Conservation (phyloP, 2,329 filamentous ascomycete species). For the Colletotrichum sansevieriae region DNA sequence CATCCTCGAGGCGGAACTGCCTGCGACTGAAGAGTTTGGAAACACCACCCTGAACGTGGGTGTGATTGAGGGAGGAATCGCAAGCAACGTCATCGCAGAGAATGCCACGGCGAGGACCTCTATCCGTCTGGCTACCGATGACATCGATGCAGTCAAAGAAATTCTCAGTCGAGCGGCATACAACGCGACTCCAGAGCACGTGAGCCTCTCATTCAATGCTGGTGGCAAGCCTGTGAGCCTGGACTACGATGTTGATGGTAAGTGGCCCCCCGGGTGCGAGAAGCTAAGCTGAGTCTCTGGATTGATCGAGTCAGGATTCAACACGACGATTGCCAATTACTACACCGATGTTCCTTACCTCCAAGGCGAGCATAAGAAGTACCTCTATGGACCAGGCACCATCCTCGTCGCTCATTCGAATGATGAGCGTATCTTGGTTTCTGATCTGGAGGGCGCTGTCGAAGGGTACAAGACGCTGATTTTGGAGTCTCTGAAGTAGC, state of each 20-base stretch:
- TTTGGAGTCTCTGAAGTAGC: constrained; percentile 59
- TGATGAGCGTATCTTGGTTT: constrained; percentile 81
- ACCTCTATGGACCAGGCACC: constrained; percentile 76
- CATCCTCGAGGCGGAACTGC: constrained; percentile 77
- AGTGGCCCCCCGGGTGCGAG: constrained; percentile 35
- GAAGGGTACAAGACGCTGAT: constrained; percentile 82
- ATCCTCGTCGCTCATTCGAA: constrained; percentile 92
- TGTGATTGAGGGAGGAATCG: constrained; percentile 82
- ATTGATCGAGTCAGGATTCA: constrained; percentile 70
- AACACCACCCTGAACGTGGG: constrained; percentile 93
- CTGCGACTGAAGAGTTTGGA: constrained; percentile 82
- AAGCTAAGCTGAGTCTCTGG: constrained; percentile 7
- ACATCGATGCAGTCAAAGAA: constrained; percentile 67
- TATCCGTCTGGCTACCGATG: constrained; percentile 81
- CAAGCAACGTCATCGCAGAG: constrained; percentile 88
- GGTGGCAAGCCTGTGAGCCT: constrained; percentile 84
- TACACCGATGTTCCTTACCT: constrained; percentile 91
- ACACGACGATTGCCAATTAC: constrained; percentile 87
- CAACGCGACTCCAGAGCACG: constrained; percentile 68
- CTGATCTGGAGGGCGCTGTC: constrained; percentile 82
- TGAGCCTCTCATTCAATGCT: constrained; percentile 71
- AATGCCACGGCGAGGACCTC: constrained; percentile 76
- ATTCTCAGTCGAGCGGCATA: constrained; percentile 68
- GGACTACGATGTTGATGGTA: constrained; percentile 83
- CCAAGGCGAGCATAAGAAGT: constrained; percentile 74